Conservation (phyloP, 129 eudicot genomes). For the Pittosporum tobira region DNA sequence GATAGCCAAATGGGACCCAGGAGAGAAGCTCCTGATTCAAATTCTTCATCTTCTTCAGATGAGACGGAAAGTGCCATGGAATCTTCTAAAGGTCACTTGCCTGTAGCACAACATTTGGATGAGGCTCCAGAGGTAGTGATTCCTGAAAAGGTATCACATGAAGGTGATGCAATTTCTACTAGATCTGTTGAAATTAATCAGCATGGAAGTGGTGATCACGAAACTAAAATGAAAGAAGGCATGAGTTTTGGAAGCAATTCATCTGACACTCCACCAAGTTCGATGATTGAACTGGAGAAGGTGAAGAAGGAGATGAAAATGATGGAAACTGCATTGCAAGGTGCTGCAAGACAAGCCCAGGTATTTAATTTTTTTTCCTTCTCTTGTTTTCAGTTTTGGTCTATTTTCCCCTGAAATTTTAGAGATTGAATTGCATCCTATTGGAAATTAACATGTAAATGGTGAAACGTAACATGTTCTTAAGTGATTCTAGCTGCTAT, state of each 20-base stretch:
- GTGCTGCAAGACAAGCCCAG: constrained; percentile 93
- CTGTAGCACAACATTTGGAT: constrained; percentile 18
- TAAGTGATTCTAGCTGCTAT: neutral
- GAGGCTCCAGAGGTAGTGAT: constrained; percentile 28
- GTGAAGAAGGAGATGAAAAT: constrained; percentile 72
- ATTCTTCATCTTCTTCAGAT: constrained; percentile 17
- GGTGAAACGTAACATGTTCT: neutral
- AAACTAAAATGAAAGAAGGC: constrained; percentile 19
- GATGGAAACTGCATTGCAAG: constrained; percentile 81
- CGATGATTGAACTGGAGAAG: constrained; percentile 50
- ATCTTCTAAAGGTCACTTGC: constrained; percentile 12
- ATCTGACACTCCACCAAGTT: constrained; percentile 23
- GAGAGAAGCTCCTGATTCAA: constrained; percentile 21
- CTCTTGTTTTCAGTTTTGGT: no score
- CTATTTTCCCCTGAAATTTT: no score
- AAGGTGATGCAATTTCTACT: constrained; percentile 22
- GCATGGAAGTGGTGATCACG: constrained; percentile 22
- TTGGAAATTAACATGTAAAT: neutral
- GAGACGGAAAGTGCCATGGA: constrained; percentile 29
- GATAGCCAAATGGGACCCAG: constrained; percentile 19
- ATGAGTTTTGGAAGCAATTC: constrained; percentile 31
- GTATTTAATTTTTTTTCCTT: constrained; percentile 26
- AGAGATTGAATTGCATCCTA: neutral
- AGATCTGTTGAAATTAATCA: constrained; percentile 24
- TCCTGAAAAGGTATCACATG: constrained; percentile 28